phyloP scores from a whole-genome alignment of 192 early-diverging fungal species.

The Linnemannia schmuckeri region DNA sequence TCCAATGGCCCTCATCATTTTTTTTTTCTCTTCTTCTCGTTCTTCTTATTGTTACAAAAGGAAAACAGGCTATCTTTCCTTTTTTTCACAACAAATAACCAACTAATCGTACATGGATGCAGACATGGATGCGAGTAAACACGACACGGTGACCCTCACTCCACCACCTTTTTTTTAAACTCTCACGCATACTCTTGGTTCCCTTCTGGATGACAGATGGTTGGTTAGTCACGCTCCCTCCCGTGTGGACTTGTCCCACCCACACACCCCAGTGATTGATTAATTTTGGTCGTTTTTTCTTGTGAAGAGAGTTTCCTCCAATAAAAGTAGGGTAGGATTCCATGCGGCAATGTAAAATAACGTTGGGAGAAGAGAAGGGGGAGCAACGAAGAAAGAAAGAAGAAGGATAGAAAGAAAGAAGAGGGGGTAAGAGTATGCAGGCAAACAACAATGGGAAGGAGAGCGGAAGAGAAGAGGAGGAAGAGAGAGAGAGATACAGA shows the following conservation, averaged over 20 bases:
- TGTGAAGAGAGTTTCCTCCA: background rate
- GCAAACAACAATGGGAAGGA: background rate
- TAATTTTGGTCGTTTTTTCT: background rate
- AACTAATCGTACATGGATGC: no score
- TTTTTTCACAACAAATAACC: no score
- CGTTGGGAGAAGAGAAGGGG: background rate
- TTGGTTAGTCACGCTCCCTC: background rate
- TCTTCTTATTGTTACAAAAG: no score
- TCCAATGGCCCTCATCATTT: no score
- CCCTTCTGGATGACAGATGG: background rate
- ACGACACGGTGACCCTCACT: no score
- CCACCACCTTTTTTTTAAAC: no score
- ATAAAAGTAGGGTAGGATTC: background rate
- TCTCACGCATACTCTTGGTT: no score
- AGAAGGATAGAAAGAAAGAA: background rate
- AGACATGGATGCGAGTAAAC: no score
- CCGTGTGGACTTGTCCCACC: background rate
- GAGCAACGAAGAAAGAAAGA: background rate
- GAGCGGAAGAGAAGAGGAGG: background rate
- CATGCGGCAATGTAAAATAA: constrained; percentile 9
- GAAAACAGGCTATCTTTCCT: no score
- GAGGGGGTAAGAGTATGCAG: background rate
- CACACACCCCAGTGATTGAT: background rate
- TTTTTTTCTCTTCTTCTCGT: no score
- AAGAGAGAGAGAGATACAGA: background rate